phyloP scores from a whole-genome alignment of 768 basidiomycete species.

The Boletellus emodensis region DNA sequence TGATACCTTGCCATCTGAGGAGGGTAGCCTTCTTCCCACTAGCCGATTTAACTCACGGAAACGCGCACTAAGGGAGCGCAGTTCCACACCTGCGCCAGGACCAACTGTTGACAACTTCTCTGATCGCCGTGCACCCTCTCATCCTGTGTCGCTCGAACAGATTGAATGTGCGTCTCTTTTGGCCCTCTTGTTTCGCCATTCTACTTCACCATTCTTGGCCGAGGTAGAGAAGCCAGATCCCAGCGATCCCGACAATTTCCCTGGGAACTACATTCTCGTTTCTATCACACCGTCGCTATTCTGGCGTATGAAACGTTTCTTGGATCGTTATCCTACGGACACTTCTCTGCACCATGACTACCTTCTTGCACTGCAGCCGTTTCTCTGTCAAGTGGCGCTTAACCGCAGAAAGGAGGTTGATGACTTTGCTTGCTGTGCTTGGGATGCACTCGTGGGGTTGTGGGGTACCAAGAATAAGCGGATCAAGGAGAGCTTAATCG shows the following conservation, averaged over 20 bases:
- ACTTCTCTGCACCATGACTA: conserved; percentile 78
- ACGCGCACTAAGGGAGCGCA: conserved; percentile 21
- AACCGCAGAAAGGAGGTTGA: conserved; percentile 63
- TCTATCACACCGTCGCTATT: conserved; percentile 48
- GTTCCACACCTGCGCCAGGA: conserved; percentile 19
- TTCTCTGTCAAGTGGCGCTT: conserved; percentile 72
- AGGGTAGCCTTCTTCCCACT: conserved; percentile 32
- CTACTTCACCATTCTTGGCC: conserved; percentile 54
- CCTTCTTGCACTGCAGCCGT: conserved; percentile 60
- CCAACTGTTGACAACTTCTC: conserved; percentile 15
- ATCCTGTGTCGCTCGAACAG: conserved; percentile 50
- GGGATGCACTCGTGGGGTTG: conserved; percentile 60
- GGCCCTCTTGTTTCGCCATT: conserved; percentile 53
- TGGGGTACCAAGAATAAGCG: conserved; percentile 78
- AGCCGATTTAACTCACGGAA: conserved; percentile 20
- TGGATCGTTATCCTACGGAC: conserved; percentile 63
- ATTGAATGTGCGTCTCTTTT: conserved; percentile 70
- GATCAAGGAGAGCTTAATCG: conserved; percentile 75
- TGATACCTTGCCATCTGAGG: conserved; percentile 29
- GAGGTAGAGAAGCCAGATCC: conserved; percentile 28
- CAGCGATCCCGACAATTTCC: conserved; percentile 28
- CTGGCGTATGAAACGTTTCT: conserved; percentile 54
- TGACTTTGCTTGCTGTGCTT: conserved; percentile 56
- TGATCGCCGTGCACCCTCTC: conserved; percentile 23
- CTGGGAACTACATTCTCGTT: conserved; percentile 21